Evolutionary conservation across 169 alveolate species (phyloP).

Genomic region (Cryptosporidium sp.): DNA sequence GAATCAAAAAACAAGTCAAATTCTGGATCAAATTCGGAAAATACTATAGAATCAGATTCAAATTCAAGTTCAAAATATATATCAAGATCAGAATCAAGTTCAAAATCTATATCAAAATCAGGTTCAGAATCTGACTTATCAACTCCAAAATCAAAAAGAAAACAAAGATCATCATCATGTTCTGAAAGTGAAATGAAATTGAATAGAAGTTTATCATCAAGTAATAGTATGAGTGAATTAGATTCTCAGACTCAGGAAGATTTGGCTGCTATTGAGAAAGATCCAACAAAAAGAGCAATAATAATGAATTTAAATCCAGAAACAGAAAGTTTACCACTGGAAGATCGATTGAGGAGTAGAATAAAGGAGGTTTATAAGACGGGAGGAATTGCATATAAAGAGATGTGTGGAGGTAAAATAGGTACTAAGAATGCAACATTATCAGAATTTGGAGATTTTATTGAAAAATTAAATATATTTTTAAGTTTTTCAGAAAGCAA

Average conservation of each 20-base stretch:
- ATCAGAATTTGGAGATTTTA: conserved; percentile 47
- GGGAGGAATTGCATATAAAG: conserved; percentile 20
- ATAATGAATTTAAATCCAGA: conserved; percentile 27
- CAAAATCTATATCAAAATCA: background rate
- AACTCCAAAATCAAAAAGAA: background rate
- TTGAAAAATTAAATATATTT: conserved; percentile 49
- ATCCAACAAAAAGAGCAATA: conserved; percentile 54
- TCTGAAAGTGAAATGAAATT: background rate
- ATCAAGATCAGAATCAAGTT: conserved; percentile 5
- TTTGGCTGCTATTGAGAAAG: background rate
- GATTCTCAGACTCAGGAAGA: background rate
- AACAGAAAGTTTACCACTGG: conserved; percentile 33
- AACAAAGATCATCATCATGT: background rate
- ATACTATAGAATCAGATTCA: background rate
- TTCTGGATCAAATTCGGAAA: background rate
- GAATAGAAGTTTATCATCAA: background rate
- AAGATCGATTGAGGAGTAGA: conserved; percentile 26
- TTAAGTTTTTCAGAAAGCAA: conserved; percentile 43
- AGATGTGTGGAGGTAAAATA: conserved; percentile 42
- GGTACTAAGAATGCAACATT: background rate
- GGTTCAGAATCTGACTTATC: background rate
- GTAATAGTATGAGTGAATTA: background rate
- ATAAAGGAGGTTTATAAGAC: conserved; percentile 26
- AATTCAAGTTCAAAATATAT: background rate
- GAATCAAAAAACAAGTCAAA: background rate